Evolutionary conservation across 2,329 filamentous ascomycete genomes (phyloP).

Genomic region (Aureobasidium sp.): DNA sequence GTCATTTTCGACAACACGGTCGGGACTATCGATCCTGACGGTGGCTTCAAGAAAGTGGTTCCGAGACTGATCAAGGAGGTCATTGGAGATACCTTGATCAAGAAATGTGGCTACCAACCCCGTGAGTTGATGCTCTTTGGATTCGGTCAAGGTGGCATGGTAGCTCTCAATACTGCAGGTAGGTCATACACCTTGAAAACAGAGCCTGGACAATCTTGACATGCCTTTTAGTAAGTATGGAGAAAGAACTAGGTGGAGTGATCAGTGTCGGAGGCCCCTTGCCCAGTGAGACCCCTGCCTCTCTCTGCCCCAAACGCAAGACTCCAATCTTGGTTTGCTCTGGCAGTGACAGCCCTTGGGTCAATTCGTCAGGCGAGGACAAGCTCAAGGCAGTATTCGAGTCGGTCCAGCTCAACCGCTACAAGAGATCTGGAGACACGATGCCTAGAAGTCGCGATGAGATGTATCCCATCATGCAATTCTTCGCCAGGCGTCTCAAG

Average conservation of each 20-base stretch:
- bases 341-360: constrained; percentile 36
- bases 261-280: constrained; percentile 56
- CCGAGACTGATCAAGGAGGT: constrained; percentile 36
- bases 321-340: constrained; percentile 58
- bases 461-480: constrained; percentile 85
- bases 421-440: constrained; percentile 61
- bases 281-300: constrained; percentile 38
- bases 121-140: constrained; percentile 47
- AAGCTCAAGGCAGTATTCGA: constrained; percentile 46
- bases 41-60: constrained; percentile 39
- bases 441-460: constrained; percentile 80
- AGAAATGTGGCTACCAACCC: constrained; percentile 40
- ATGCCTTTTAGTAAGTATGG: background rate
- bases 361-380: constrained; percentile 57
- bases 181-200: constrained; percentile 17
- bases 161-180: constrained; percentile 37
- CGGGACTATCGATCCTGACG: constrained; percentile 46
- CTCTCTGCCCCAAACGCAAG: constrained; percentile 42
- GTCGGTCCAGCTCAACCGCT: constrained; percentile 59
- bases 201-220: background rate
- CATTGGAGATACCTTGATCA: constrained; percentile 36
- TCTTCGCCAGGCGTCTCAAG: constrained; percentile 57
- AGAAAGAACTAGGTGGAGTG: constrained; percentile 46
- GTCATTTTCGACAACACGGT: constrained; percentile 45
- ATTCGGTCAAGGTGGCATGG: constrained; percentile 51